phyloP scores from a whole-genome alignment of 2,329 filamentous ascomycete genomes.

The Hymenoscyphus fructigenus region DNA sequence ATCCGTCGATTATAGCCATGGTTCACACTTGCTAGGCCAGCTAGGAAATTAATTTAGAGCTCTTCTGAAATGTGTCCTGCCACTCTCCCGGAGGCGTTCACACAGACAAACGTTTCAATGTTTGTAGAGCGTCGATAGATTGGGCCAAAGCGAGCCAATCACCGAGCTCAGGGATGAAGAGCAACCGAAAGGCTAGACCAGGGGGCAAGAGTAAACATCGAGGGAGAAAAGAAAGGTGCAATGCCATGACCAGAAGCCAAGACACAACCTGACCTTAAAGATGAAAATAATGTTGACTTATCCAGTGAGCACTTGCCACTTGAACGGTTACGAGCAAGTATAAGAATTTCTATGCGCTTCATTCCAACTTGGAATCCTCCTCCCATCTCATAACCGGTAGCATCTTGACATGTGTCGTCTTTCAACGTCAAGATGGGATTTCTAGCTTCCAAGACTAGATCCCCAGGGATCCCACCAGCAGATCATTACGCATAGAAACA shows the following conservation, averaged over 20 bases:
- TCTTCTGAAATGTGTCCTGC: not conserved
- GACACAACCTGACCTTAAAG: too few species aligned
- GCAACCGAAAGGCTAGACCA: not conserved
- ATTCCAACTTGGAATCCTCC: not conserved
- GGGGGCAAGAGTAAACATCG: not conserved
- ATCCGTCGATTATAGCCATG: not conserved
- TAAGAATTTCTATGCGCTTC: not conserved
- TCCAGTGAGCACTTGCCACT: not conserved
- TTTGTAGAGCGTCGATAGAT: not conserved
- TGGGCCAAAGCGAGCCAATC: not conserved
- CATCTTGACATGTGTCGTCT: not conserved
- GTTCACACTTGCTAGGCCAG: not conserved
- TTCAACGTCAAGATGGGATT: constrained; percentile 1
- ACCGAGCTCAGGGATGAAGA: not conserved
- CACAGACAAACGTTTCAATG: constrained; percentile 2
- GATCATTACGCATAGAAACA: not conserved
- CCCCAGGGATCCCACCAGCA: not conserved
- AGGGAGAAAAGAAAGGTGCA: not conserved
- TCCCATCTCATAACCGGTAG: not conserved
- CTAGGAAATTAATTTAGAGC: not conserved
- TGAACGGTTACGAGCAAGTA: not conserved
- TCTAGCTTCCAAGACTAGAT: not conserved
- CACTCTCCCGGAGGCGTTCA: not conserved
- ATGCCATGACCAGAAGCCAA: not conserved
- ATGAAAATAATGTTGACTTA: not conserved